These are phyloP conservation scores for Tolypocladium ophioglossoides DNA, from an alignment of 2,329 filamentous ascomycete species.

Conservation along the genomic window DNA sequence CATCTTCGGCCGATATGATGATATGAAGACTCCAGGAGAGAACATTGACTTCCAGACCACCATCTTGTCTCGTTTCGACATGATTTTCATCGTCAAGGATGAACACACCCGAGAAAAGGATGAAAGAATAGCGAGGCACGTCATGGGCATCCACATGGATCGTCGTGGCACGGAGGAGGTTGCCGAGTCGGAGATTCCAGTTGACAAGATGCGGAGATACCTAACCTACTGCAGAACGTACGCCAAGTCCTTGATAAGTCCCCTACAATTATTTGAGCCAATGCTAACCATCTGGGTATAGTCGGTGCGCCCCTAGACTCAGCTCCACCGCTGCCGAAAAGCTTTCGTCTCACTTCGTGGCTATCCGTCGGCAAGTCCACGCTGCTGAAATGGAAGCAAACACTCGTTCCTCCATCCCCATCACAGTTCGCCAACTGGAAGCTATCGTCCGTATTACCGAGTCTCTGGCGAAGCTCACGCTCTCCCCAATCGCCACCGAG, in stretches of 20 bases:
- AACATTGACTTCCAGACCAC: conserved; percentile 99
- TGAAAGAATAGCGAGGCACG: conserved; percentile 89
- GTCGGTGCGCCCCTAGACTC: conserved; percentile 83
- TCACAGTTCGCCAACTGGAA: conserved; percentile 93
- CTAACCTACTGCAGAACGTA: conserved; percentile 94
- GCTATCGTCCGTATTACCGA: conserved; percentile 96
- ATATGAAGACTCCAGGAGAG: conserved; percentile 93
- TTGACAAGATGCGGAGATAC: conserved; percentile 96
- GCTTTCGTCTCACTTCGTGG: conserved; percentile 93
- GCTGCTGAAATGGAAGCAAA: conserved; percentile 84
- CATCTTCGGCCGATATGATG: conserved; percentile 95
- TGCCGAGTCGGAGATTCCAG: conserved; percentile 75
- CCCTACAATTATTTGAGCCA: not conserved
- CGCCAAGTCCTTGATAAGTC: conserved; percentile 22
- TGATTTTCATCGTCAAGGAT: conserved; percentile 98
- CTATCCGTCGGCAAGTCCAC: conserved; percentile 89
- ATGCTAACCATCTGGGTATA: conserved; percentile 26
- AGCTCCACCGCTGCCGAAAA: conserved; percentile 89
- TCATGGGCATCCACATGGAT: conserved; percentile 96
- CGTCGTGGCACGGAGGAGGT: conserved; percentile 73
- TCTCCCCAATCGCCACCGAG: conserved; percentile 80
- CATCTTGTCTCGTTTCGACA: conserved; percentile 95
- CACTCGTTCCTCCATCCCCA: conserved; percentile 84
- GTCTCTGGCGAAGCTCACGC: conserved; percentile 80
- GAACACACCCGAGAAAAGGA: conserved; percentile 85